Evolutionary conservation across 73 alveolate species (phyloP).

Genomic region (Tetrahymena thermophila): DNA sequence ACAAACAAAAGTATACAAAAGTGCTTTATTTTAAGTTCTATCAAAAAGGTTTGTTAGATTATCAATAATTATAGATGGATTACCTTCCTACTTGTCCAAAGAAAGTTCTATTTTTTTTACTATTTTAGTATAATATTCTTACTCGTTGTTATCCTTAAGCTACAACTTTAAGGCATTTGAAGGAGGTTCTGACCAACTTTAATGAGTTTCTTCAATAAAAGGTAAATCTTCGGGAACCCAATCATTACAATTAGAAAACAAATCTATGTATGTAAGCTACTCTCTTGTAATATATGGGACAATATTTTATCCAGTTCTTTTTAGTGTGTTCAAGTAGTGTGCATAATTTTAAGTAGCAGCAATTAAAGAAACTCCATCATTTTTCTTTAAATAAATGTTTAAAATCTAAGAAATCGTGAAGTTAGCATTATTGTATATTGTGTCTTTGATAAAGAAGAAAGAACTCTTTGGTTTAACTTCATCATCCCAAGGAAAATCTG

Average conservation of each 20-base stretch:
- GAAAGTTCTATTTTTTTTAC: not conserved
- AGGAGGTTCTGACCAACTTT: not conserved
- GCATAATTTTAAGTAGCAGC: not conserved
- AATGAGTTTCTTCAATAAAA: not conserved
- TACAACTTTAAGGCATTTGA: not conserved
- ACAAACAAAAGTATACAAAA: not conserved
- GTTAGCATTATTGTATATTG: not conserved
- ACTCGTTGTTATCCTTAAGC: not conserved
- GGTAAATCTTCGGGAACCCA: constrained; percentile 3
- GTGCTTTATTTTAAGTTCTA: not conserved
- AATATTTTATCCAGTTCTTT: not conserved
- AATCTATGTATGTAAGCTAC: not conserved
- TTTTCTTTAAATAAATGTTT: not conserved
- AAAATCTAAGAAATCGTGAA: not conserved
- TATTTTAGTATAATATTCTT: not conserved
- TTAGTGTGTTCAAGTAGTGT: not conserved
- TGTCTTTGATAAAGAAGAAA: not conserved
- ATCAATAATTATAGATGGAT: not conserved
- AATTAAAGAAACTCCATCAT: not conserved
- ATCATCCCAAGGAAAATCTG: not conserved
- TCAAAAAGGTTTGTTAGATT: not conserved
- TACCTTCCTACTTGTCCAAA: not conserved
- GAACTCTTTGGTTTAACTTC: not conserved
- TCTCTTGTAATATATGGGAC: not conserved
- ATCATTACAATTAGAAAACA: not conserved